These are phyloP conservation scores for Helianthus tuberosus DNA, from an alignment of 129 eudicot genomes.

Conservation along the genomic window DNA sequence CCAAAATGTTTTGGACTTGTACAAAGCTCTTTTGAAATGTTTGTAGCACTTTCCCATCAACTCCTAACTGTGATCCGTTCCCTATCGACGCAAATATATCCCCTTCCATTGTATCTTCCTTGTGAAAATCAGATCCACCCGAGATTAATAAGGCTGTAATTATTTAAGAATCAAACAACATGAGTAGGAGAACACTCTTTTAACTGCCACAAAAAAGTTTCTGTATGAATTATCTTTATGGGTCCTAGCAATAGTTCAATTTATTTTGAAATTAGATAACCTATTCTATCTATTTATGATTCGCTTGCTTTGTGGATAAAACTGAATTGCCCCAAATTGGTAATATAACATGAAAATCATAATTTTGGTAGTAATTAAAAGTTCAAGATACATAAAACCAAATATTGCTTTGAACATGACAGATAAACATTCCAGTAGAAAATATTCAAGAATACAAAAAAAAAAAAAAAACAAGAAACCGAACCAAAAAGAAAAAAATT, in stretches of 20 bases:
- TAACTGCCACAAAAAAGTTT: not conserved
- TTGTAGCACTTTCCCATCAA: slow-evolving; percentile 58
- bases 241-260: slow-evolving; percentile 23
- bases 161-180: not conserved
- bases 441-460: slow-evolving; percentile 10
- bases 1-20: slow-evolving; percentile 79
- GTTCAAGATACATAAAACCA: not conserved
- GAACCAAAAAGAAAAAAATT: not conserved
- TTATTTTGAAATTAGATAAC: slow-evolving; percentile 1
- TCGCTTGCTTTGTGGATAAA: not conserved
- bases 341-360: not conserved
- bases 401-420: too few relatives aligned
- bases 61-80: slow-evolving; percentile 47
- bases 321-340: slow-evolving; percentile 18
- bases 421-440: too few relatives aligned
- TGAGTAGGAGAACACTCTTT: not conserved
- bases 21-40: slow-evolving; percentile 70
- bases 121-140: slow-evolving; percentile 30
- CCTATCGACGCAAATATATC: slow-evolving; percentile 53
- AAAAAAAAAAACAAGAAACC: slow-evolving; percentile 7
- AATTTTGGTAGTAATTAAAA: not conserved
- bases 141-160: slow-evolving; percentile 23
- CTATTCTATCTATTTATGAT: not conserved
- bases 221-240: not conserved
- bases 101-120: slow-evolving; percentile 49